phyloP scores from a whole-genome alignment of 2,329 filamentous ascomycete species.

The Corinectria fuckeliana region DNA sequence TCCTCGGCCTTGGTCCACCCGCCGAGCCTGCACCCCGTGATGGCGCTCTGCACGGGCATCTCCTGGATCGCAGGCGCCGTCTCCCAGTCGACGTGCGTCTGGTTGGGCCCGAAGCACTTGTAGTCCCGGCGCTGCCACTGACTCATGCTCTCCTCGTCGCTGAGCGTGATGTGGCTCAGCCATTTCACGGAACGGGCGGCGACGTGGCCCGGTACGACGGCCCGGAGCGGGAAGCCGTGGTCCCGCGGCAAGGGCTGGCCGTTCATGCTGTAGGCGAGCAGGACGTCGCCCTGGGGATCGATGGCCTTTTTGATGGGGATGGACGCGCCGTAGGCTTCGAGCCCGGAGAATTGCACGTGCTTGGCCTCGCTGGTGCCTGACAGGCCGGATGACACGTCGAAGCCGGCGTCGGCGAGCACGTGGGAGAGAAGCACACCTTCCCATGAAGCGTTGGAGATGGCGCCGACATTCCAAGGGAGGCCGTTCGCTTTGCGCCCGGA shows the following conservation, averaged over 20 bases:
- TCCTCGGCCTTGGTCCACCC: constrained; percentile 37
- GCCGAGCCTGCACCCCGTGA: constrained; percentile 58
- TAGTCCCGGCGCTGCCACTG: constrained; percentile 73
- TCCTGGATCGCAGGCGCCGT: constrained; percentile 70
- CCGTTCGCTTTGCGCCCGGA: constrained; percentile 58
- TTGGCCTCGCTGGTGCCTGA: constrained; percentile 47
- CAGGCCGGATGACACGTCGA: constrained; percentile 49
- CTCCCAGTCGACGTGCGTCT: constrained; percentile 66
- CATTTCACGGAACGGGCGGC: constrained; percentile 74
- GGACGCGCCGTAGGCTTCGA: constrained; percentile 67
- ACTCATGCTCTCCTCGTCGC: constrained; percentile 69
- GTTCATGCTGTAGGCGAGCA: constrained; percentile 74
- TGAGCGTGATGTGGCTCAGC: constrained; percentile 68
- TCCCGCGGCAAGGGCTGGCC: constrained; percentile 66
- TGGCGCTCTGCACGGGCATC: constrained; percentile 71
- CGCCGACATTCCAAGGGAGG: constrained; percentile 64
- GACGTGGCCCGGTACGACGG: constrained; percentile 69
- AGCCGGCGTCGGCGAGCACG: constrained; percentile 62
- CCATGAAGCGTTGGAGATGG: constrained; percentile 67
- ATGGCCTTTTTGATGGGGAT: constrained; percentile 66
- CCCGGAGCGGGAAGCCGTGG: constrained; percentile 69
- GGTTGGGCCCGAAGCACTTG: constrained; percentile 72
- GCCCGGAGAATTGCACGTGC: constrained; percentile 64
- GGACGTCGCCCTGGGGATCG: constrained; percentile 67
- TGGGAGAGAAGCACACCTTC: constrained; percentile 62